A percentile compares a stretch with the other conserved stretches of the same genome.
Evolutionary conservation across 129 eudicot species (phyloP).

Genomic region (Saussurea involucrata): DNA sequence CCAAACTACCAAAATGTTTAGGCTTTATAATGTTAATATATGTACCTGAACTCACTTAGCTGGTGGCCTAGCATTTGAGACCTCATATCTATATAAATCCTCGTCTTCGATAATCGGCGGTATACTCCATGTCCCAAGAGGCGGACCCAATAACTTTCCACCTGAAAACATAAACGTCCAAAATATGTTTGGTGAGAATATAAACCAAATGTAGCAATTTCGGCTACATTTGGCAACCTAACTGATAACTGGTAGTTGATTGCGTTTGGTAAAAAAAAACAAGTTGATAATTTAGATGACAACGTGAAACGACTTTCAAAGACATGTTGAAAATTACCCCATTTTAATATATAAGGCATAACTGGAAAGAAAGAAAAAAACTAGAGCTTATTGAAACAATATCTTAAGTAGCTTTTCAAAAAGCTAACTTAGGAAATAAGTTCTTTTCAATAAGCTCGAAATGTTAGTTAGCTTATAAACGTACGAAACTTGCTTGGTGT

Average conservation of each 20-base stretch:
- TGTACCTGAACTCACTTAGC: slow-evolving; percentile 1
- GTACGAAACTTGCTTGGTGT: not conserved
- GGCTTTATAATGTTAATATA: not conserved
- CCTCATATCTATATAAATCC: slow-evolving; percentile 48
- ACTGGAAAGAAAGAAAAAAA: not conserved
- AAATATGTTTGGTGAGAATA: not conserved
- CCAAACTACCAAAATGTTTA: not conserved
- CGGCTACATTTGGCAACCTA: not conserved
- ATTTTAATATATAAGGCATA: not conserved
- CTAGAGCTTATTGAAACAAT: not conserved
- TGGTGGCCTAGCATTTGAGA: slow-evolving; percentile 21
- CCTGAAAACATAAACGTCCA: slow-evolving; percentile 44
- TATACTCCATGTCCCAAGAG: slow-evolving; percentile 89
- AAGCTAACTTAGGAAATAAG: not conserved
- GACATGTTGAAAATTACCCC: not conserved
- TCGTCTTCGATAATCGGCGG: slow-evolving; percentile 77
- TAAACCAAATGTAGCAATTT: not conserved
- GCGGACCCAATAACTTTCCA: slow-evolving; percentile 63
- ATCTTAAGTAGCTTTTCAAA: not conserved
- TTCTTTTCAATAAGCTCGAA: not conserved
- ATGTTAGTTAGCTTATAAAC: no score
- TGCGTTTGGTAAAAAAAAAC: not conserved
- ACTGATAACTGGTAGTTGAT: not conserved
- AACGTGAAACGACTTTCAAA: not conserved
- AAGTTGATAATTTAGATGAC: not conserved